Evolutionary conservation across 2,329 filamentous ascomycete genomes (phyloP), one percentile per base, ranked within the genome.

Genomic region (Alternaria brassicicola): DNA sequence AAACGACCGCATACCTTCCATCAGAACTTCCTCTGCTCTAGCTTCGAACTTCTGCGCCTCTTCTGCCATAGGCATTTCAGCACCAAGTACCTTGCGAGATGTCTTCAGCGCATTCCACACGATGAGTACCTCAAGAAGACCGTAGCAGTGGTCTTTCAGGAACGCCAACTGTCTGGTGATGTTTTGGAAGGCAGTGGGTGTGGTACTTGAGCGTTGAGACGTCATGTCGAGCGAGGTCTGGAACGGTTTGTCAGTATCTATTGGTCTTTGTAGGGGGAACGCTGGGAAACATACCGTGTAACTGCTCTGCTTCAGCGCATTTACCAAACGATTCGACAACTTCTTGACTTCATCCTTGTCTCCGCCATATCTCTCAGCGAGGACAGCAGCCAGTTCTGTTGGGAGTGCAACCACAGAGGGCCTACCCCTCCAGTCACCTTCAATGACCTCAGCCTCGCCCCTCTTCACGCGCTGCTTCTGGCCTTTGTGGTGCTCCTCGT

Each of bases 51-150:
- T 51, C 28, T 62, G 60, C 13, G 70, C 71, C 5, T 69, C 66
- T 2, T 63, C 53, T 1, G 66, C 63, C 49, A 68, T 62, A 8
- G 74, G 76, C 62, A 78, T 75, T 8, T 76, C 57, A 4, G 57
- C 55, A 9, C 77, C 77, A 0, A 82, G 74, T 4, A 82, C 76
- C 31, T 74, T 74, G 49, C 73, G 70, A 1, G 80, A 76, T 4
- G 81, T 73, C 45, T 65, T 71, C n/a, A 82, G 71, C n/a, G 76
- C 80, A 56, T 81, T 79, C 74, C 75, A 80, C 21, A 81, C 65
- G 12, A 78, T 73, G 9, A 80, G 64, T 4, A 72, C 66, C 4
- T 68, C 63, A 8, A 76, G 45, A 30, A 79, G 71, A 4, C 68
- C 60, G 49, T 63, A 64, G 61, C 26, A 51, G 52, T 61, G 56